Evolutionary conservation across 2,329 filamentous ascomycete genomes (phyloP), one percentile per base, ranked within the genome.

Genomic region (Fusarium decemcellulare): DNA sequence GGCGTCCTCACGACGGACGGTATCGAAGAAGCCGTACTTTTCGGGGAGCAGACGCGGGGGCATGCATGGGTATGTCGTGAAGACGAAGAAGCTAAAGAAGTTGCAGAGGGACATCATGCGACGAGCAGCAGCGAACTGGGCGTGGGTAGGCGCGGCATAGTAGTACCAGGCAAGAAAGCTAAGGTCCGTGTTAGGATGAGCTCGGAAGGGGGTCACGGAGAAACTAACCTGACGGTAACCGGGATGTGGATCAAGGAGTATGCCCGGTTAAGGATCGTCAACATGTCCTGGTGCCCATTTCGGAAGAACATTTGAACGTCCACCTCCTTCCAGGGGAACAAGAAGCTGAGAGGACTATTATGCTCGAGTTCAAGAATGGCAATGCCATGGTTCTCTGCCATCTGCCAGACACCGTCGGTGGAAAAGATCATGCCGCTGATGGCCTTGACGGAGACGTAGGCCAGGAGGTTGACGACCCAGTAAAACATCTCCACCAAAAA

Each of bases 401-500:
- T 82, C 57, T 87, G 81, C 83, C 87, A 88, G 32, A 89, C 84
- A 12, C 81, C 82, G 6, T 78, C 77, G 1, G 76, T 79, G 15
- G 80, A 73, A 29, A 78, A 79, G 55, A 82, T 78, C 9, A 78
- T 71, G 23, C 72, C 76, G 36, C 74, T 75, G 23, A 65, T 55
- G 4, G 59, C 61, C 59, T 76, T 73, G 54, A 75, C 71, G 44
- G 70, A 51, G 57, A 77, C 75, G 79, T 92, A 92, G 75, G 91
- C 89, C 47, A 85, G 82, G 68, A 90, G 87, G 73, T 90, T 91
- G 71, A 92, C 83, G 44, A 86, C 83, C 90, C 90, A 92, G 80
- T 92, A 92, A 77, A 92, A 92, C 89, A 92, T 92, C 77, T 92
- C 90, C 51, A 92, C 85, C 58, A 92, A 77, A 74, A 92, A 92